These are phyloP conservation scores for Vigna mungo DNA, from an alignment of 306 rosid species.

Conservation along the genomic window DNA sequence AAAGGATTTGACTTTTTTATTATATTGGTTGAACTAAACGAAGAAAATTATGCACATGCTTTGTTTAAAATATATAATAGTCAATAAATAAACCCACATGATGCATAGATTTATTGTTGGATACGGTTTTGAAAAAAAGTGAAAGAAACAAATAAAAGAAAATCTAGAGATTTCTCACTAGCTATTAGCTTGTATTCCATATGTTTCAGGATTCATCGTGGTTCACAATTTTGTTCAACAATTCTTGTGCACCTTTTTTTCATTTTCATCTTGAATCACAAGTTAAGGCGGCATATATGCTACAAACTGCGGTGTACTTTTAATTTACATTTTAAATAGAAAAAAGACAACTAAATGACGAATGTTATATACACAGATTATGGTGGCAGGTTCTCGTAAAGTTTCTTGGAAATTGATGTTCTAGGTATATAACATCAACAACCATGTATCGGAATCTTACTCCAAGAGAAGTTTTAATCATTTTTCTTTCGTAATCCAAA, in stretches of 20 bases:
- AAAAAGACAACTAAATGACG: slow-evolving; percentile 30
- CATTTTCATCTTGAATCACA: slow-evolving; percentile 39
- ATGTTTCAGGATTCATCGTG: slow-evolving; percentile 29
- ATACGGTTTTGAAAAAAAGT: slow-evolving; percentile 25
- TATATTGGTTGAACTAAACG: too few species aligned
- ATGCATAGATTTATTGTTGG: neutral
- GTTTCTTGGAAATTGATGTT: slow-evolving; percentile 13
- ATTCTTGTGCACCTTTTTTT: neutral
- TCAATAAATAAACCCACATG: too few species aligned
- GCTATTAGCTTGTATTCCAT: slow-evolving; percentile 26
- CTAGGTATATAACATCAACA: neutral
- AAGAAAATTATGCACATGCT: too few species aligned
- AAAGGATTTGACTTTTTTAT: too few species aligned
- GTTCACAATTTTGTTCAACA: slow-evolving; percentile 37
- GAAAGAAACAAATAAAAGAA: neutral
- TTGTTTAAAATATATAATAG: too few species aligned
- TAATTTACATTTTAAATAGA: neutral
- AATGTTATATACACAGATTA: neutral
- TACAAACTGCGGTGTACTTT: slow-evolving; percentile 7
- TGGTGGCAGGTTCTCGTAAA: too few species aligned
- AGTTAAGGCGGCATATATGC: slow-evolving; percentile 35
- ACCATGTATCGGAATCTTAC: slow-evolving; percentile 10
- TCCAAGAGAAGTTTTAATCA: neutral
- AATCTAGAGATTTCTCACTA: slow-evolving; percentile 23
- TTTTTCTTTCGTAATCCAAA: neutral